Conservation (phyloP, 2,329 filamentous ascomycete genomes). For the Fusarium pininemorale region DNA sequence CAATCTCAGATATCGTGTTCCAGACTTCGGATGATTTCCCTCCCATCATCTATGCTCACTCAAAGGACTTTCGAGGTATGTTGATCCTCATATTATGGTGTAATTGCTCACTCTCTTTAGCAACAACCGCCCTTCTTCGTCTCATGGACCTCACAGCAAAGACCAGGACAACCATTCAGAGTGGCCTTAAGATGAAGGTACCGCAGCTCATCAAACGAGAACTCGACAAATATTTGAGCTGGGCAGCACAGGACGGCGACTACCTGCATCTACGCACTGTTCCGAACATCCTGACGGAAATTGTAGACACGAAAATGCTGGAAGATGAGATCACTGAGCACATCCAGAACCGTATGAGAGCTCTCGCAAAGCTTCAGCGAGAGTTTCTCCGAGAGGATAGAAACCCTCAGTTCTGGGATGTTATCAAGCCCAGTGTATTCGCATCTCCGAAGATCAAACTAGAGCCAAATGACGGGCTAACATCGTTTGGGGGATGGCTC, state of each 20-base stretch:
- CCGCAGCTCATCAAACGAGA: conserved; percentile 47
- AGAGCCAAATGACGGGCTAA: conserved; percentile 23
- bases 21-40: conserved; percentile 42
- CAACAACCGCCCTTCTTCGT: conserved; percentile 50
- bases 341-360: conserved; percentile 49
- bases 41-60: conserved; percentile 52
- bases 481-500: conserved; percentile 10
- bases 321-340: conserved; percentile 47
- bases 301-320: conserved; percentile 45
- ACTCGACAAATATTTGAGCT: conserved; percentile 49
- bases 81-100: background rate
- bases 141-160: conserved; percentile 53
- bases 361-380: conserved; percentile 49
- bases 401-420: conserved; percentile 45
- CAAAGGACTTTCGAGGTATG: conserved; percentile 51
- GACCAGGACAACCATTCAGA: conserved; percentile 49
- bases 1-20: conserved; percentile 51
- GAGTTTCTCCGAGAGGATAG: conserved; percentile 46
- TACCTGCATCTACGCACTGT: conserved; percentile 48
- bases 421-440: conserved; percentile 36
- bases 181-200: conserved; percentile 46
- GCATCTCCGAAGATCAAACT: conserved; percentile 29
- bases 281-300: conserved; percentile 52
- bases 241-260: conserved; percentile 54
- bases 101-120: conserved; percentile 41